A percentile compares a stretch with the other conserved stretches of the same genome.
Evolutionary conservation across 345 rosid genomes (phyloP).

Genomic region (Kernera saxatilis): DNA sequence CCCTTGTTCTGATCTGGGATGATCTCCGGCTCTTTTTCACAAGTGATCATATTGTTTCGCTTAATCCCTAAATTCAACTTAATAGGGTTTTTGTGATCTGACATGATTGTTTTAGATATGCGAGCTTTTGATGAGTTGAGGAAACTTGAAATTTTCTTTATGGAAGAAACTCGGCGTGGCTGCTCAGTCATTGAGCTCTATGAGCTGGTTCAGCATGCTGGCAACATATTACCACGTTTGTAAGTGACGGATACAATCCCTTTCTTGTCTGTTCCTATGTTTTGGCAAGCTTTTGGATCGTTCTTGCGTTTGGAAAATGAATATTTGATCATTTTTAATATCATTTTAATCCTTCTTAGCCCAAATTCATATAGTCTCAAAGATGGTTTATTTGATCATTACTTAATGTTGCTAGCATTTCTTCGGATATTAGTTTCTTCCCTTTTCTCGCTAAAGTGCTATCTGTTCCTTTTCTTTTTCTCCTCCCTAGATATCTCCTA

Average conservation of each 20-base stretch:
- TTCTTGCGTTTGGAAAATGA: background rate
- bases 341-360: background rate
- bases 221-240: slow-evolving; percentile 95
- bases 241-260: slow-evolving; percentile 36
- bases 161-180: slow-evolving; percentile 90
- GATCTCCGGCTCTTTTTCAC: background rate
- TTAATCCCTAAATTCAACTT: background rate
- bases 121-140: slow-evolving; percentile 96
- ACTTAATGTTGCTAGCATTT: background rate
- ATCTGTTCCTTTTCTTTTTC: slow-evolving; percentile 1
- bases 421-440: background rate
- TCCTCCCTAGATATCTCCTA: slow-evolving; percentile 67
- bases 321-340: background rate
- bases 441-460: background rate
- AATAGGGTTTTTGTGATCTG: background rate
- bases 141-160: slow-evolving; percentile 88
- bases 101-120: slow-evolving; percentile 54
- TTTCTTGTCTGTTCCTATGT: background rate
- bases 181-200: slow-evolving; percentile 94
- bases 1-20: slow-evolving; percentile 14
- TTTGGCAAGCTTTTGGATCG: background rate
- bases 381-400: background rate
- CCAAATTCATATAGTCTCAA: background rate
- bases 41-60: background rate
- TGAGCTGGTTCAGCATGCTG: slow-evolving; percentile 97